Conservation (phyloP, 176 grass and related monocot species). For the Leersia perrieri region DNA sequence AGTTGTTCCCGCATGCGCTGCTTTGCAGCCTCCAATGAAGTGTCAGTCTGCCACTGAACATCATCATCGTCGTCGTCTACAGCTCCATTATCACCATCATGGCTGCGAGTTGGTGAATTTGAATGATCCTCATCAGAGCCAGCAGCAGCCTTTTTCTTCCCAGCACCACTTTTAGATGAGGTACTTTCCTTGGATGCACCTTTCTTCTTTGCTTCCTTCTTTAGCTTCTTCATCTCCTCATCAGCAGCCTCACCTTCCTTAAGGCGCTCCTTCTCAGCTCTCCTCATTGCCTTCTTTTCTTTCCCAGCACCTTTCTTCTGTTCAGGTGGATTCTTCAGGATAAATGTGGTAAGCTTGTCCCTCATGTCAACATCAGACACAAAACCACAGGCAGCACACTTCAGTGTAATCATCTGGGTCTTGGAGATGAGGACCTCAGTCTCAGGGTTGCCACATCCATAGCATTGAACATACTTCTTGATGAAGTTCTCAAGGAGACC, state of each 20-base stretch:
- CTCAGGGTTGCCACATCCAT: constrained; percentile 81
- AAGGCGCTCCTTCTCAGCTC: constrained; percentile 82
- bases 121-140: constrained; percentile 71
- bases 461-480: constrained; percentile 91
- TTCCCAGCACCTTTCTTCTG: constrained; percentile 72
- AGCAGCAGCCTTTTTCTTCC: constrained; percentile 17
- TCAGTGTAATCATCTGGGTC: constrained; percentile 66
- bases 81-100: constrained; percentile 42
- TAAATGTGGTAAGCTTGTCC: constrained; percentile 76
- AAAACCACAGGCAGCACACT: constrained; percentile 88
- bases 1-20: constrained; percentile 80
- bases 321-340: constrained; percentile 82
- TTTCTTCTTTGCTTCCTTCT: constrained; percentile 73
- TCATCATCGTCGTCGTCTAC: constrained; percentile 48
- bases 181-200: constrained; percentile 13
- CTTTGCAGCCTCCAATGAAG: constrained; percentile 65
- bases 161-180: background rate
- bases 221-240: constrained; percentile 83
- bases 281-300: constrained; percentile 85
- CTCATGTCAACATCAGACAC: constrained; percentile 91
- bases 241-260: constrained; percentile 91
- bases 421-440: constrained; percentile 82
- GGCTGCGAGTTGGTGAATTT: constrained; percentile 45
- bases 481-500: constrained; percentile 88
- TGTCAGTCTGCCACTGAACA: constrained; percentile 85